phyloP scores from a whole-genome alignment of 1,284 basidiomycete species.

The Fomitopsis palustris region DNA sequence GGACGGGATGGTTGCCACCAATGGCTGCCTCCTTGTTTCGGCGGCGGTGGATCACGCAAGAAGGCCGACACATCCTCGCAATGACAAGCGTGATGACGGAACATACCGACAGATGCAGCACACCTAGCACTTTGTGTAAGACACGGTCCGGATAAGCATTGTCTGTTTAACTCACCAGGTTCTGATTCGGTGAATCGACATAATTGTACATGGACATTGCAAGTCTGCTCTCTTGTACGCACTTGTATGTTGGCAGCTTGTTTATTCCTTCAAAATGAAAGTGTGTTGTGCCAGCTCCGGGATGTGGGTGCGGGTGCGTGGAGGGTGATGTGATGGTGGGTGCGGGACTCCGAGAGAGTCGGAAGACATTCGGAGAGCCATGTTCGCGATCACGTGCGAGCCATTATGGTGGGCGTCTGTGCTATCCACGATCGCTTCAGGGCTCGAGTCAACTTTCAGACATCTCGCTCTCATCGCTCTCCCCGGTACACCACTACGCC shows the following conservation, averaged over 20 bases:
- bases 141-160: background rate
- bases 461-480: background rate
- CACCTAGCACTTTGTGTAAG: conserved; percentile 38
- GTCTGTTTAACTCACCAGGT: conserved; percentile 40
- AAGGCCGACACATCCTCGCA: too few relatives aligned
- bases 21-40: too few relatives aligned
- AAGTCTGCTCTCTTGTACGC: too few relatives aligned
- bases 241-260: too few relatives aligned
- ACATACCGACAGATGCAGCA: conserved; percentile 80
- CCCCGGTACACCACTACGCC: background rate
- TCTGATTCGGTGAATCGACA: conserved; percentile 51
- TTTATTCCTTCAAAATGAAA: too few relatives aligned
- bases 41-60: too few relatives aligned
- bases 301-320: background rate
- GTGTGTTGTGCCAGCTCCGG: too few relatives aligned
- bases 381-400: background rate
- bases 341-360: background rate
- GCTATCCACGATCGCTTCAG: conserved; percentile 1
- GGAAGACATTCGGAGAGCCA: background rate
- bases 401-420: conserved; percentile 1
- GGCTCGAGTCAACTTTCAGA: conserved; percentile 2
- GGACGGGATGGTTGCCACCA: too few relatives aligned
- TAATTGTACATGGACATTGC: conserved; percentile 41
- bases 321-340: background rate
- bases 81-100: background rate